These are phyloP conservation scores for Petrea volubilis DNA, from an alignment of 257 asterid genomes.

Conservation along the genomic window DNA sequence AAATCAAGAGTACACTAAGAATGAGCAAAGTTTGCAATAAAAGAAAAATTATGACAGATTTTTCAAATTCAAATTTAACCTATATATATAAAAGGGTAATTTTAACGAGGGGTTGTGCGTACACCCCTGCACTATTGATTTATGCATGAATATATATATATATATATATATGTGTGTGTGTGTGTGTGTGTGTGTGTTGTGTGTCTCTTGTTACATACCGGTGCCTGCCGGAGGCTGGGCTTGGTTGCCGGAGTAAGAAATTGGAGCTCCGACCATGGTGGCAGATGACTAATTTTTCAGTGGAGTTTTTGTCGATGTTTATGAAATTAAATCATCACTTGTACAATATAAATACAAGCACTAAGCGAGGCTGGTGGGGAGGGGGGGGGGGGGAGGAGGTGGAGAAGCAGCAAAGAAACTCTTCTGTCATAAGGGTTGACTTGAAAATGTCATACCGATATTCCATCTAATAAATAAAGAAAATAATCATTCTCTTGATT, in stretches of 20 bases:
- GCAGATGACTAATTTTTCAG: background rate
- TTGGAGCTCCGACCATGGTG: slow-evolving; percentile 58
- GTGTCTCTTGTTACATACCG: background rate
- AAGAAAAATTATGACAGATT: too few species aligned
- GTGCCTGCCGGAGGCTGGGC: slow-evolving; percentile 26
- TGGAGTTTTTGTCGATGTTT: background rate
- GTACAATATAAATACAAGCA: background rate
- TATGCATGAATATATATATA: background rate
- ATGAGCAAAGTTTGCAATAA: too few species aligned
- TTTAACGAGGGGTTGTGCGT: too few species aligned
- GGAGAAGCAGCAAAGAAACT: slow-evolving; percentile 32
- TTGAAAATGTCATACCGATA: slow-evolving; percentile 6
- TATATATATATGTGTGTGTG: too few species aligned
- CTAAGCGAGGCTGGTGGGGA: background rate
- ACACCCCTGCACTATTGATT: too few species aligned
- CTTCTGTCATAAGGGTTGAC: slow-evolving; percentile 36
- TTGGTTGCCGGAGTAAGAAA: slow-evolving; percentile 47
- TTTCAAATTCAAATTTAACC: too few species aligned
- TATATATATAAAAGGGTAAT: too few species aligned
- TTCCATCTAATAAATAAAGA: background rate
- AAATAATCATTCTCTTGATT: background rate
- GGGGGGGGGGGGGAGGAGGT: background rate
- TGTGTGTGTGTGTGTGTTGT: too few species aligned
- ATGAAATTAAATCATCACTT: slow-evolving; percentile 2
- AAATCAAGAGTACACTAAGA: too few species aligned